Conservation (phyloP, 306 rosid genomes). For the Trichosanthes truncata region DNA sequence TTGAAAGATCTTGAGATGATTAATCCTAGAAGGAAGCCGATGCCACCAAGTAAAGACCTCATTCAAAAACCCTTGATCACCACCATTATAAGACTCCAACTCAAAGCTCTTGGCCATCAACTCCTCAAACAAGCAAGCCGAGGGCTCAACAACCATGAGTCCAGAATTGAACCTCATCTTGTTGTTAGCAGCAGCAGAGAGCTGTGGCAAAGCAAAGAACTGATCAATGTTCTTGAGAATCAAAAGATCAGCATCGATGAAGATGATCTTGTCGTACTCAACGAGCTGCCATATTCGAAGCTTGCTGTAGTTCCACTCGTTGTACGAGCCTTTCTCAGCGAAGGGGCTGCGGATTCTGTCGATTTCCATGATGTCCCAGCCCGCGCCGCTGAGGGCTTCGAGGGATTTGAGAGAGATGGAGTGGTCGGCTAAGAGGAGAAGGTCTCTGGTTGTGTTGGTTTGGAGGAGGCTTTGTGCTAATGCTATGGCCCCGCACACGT, state of each 20-base stretch:
- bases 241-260: conserved; percentile 60
- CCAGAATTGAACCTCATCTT: conserved; percentile 55
- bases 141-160: conserved; percentile 68
- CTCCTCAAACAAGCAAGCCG: conserved; percentile 47
- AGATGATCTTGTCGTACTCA: conserved; percentile 46
- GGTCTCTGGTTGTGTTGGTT: conserved; percentile 37
- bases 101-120: conserved; percentile 29
- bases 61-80: conserved; percentile 81
- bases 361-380: conserved; percentile 49
- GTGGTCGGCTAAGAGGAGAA: conserved; percentile 57
- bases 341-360: conserved; percentile 50
- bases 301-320: conserved; percentile 86
- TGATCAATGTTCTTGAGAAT: conserved; percentile 32
- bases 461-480: conserved; percentile 67
- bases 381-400: conserved; percentile 38
- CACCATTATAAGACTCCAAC: conserved; percentile 54
- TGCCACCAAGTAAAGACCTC: conserved; percentile 88
- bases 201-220: conserved; percentile 35
- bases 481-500: conserved; percentile 84
- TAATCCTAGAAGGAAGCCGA: conserved; percentile 39
- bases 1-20: conserved; percentile 26
- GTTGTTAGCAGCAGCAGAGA: conserved; percentile 55
- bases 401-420: conserved; percentile 36
- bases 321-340: conserved; percentile 42
- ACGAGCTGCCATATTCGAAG: conserved; percentile 60